Evolutionary conservation across 2,329 filamentous ascomycete genomes (phyloP).

Genomic region (Metarhizium humberi): DNA sequence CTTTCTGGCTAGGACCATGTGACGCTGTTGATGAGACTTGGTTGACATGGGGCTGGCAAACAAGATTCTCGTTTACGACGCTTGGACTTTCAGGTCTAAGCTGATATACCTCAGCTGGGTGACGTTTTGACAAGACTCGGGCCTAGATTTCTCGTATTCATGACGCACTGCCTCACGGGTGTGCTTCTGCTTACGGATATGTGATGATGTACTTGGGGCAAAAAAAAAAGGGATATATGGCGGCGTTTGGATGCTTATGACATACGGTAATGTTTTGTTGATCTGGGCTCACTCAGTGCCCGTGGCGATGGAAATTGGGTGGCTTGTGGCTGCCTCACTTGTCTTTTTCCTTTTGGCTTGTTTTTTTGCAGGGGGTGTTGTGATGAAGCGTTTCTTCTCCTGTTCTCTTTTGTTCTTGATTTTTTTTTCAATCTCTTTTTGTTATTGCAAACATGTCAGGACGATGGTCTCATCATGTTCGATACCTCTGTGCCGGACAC

Average conservation of each 20-base stretch:
- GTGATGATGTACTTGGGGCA: background rate
- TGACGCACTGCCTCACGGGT: background rate
- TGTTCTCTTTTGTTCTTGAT: background rate
- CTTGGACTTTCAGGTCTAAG: background rate
- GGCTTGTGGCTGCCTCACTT: too few species aligned
- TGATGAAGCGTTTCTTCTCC: background rate
- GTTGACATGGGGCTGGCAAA: background rate
- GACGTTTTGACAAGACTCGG: background rate
- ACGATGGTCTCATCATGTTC: background rate
- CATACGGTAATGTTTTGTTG: constrained; percentile 1
- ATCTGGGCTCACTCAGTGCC: background rate
- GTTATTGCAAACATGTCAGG: background rate
- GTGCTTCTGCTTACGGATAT: background rate
- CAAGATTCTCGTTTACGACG: background rate
- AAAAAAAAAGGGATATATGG: background rate
- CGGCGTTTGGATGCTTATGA: background rate
- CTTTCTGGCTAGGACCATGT: background rate
- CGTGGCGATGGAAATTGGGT: background rate
- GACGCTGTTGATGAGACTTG: background rate
- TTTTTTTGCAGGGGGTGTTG: background rate
- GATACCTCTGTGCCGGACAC: constrained; percentile 3
- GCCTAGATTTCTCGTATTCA: background rate
- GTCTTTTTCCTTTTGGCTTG: background rate
- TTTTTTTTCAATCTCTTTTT: background rate
- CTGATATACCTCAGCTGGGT: background rate